Percentiles rank a stretch among this genome's conserved stretches.
phyloP scores from a whole-genome alignment of 2,329 filamentous ascomycete genomes.

The Stagonosporopsis vannaccii region DNA sequence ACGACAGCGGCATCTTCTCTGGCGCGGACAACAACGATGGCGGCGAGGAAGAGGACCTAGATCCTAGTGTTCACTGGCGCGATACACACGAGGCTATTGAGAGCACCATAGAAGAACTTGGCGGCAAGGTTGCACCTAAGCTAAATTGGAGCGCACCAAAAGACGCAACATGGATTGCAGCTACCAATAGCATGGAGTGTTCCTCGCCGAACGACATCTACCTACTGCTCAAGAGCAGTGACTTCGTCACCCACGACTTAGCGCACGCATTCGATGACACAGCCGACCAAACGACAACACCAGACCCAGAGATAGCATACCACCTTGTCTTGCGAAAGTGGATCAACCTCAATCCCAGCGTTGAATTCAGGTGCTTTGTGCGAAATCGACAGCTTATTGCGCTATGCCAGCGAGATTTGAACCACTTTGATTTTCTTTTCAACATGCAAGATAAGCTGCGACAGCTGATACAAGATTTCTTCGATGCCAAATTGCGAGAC shows the following conservation, averaged over 20 bases:
- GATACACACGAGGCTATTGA: conserved; percentile 81
- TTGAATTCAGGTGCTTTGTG: conserved; percentile 97
- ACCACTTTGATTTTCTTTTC: conserved; percentile 85
- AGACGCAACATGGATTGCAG: conserved; percentile 90
- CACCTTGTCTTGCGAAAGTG: conserved; percentile 87
- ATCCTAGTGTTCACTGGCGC: conserved; percentile 68
- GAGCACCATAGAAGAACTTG: conserved; percentile 78
- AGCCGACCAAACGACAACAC: conserved; percentile 33
- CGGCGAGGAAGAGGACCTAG: conserved; percentile 58
- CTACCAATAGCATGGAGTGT: conserved; percentile 92
- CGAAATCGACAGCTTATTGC: conserved; percentile 80
- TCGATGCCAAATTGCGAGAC: conserved; percentile 73
- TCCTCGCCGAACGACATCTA: conserved; percentile 89
- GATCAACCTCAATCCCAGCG: conserved; percentile 84
- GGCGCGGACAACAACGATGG: conserved; percentile 53
- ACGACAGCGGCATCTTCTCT: conserved; percentile 61
- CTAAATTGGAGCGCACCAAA: conserved; percentile 98
- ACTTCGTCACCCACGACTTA: conserved; percentile 92
- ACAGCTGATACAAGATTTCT: conserved; percentile 76
- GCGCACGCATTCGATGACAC: conserved; percentile 90
- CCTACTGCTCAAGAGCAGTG: conserved; percentile 89
- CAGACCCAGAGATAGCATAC: conserved; percentile 66
- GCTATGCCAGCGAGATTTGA: conserved; percentile 87
- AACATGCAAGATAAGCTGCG: conserved; percentile 71
- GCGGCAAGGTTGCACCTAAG: conserved; percentile 88